Conservation (phyloP, 345 rosid genomes). For the Lepidium africanum region DNA sequence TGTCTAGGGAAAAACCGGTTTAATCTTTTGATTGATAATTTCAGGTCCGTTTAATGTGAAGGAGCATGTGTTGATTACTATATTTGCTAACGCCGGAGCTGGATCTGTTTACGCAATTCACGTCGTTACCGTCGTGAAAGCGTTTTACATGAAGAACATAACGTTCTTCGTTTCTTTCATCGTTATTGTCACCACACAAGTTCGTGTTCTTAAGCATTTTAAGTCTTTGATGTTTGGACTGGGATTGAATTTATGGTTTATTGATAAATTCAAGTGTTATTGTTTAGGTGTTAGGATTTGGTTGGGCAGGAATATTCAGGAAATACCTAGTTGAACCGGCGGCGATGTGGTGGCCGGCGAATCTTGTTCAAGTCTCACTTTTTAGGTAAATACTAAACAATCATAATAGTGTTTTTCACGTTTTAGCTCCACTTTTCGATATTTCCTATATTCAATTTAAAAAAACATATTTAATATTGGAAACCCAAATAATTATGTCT, state of each 20-base stretch:
- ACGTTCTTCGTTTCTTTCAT: conserved; percentile 81
- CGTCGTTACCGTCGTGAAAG: conserved; percentile 81
- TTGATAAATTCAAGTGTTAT: not conserved
- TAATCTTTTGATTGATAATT: not conserved
- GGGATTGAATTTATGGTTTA: not conserved
- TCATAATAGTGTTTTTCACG: not conserved
- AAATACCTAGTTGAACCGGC: conserved; percentile 90
- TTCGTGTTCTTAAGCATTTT: conserved; percentile 14
- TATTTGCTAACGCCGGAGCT: conserved; percentile 95
- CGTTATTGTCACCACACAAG: conserved; percentile 86
- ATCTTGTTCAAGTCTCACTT: conserved; percentile 93
- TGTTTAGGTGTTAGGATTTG: conserved; percentile 84
- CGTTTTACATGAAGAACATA: conserved; percentile 68
- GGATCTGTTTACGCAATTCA: conserved; percentile 88
- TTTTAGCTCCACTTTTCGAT: not conserved
- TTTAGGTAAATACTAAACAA: conserved; percentile 49
- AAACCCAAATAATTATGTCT: not conserved
- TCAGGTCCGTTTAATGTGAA: conserved; percentile 89
- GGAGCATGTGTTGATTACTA: conserved; percentile 91
- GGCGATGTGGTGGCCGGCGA: conserved; percentile 99
- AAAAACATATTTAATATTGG: too few relatives aligned
- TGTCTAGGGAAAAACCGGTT: not conserved
- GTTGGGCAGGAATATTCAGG: conserved; percentile 97
- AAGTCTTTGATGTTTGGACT: not conserved
- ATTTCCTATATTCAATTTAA: not conserved